phyloP scores from a whole-genome alignment of 1,139 yeast species.

The Kodamaea derodonti region DNA sequence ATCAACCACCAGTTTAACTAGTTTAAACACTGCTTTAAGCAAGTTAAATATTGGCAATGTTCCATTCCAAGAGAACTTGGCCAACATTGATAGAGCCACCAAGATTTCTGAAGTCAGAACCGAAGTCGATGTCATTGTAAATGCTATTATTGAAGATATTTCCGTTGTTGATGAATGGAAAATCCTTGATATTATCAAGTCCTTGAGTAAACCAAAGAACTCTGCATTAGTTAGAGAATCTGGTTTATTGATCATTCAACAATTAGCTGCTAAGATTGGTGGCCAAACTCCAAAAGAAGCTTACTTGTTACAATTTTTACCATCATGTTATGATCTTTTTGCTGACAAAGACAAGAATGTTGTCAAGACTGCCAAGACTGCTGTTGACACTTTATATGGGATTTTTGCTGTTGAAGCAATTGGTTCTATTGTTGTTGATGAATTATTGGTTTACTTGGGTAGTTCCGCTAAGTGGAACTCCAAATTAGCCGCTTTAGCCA shows the following conservation, averaged over 20 bases:
- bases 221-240: conserved; percentile 74
- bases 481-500: conserved; percentile 72
- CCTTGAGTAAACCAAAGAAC: conserved; percentile 71
- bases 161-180: conserved; percentile 61
- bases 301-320: conserved; percentile 56
- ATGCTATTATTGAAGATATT: conserved; percentile 37
- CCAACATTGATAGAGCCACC: conserved; percentile 52
- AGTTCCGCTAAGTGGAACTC: conserved; percentile 94
- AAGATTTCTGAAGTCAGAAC: conserved; percentile 63
- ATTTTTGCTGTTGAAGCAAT: conserved; percentile 78
- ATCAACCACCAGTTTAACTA: conserved; percentile 67
- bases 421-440: conserved; percentile 63
- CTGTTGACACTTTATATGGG: conserved; percentile 64
- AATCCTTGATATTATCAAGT: conserved; percentile 55
- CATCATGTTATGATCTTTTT: conserved; percentile 56
- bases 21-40: conserved; percentile 65
- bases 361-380: conserved; percentile 73
- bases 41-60: conserved; percentile 54
- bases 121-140: conserved; percentile 56
- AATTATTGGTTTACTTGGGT: conserved; percentile 57
- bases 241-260: conserved; percentile 62
- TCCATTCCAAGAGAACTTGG: conserved; percentile 65
- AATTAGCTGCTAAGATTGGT: conserved; percentile 62
- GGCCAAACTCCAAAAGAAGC: conserved; percentile 75
- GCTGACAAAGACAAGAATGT: conserved; percentile 88